Percentiles rank a stretch among this genome's conserved stretches.
These are phyloP conservation scores for Basipetospora chlamydospora DNA, from an alignment of 2,329 filamentous ascomycete species.

Conservation along the genomic window DNA sequence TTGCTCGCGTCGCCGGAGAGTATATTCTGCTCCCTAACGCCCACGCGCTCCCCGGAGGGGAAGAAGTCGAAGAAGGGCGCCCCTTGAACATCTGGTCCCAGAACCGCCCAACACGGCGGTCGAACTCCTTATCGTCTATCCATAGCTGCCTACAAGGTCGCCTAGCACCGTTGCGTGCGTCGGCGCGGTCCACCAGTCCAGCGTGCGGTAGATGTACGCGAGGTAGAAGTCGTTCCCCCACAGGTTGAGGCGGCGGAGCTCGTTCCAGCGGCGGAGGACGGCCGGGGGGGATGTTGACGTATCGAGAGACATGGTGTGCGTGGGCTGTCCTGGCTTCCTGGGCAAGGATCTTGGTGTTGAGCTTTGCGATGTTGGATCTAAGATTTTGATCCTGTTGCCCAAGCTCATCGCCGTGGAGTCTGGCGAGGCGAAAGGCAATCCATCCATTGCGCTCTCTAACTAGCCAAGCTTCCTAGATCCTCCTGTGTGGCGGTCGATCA, in stretches of 20 bases:
- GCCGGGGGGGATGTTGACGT: no score
- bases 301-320: no score
- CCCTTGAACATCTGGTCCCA: slow-evolving; percentile 70
- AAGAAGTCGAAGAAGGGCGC: slow-evolving; percentile 73
- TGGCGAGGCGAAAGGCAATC: no score
- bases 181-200: slow-evolving; percentile 72
- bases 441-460: no score
- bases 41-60: slow-evolving; percentile 44
- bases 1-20: slow-evolving; percentile 58
- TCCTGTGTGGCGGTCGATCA: no score
- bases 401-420: no score
- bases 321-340: no score
- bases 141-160: slow-evolving; percentile 91
- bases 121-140: slow-evolving; percentile 78
- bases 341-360: no score
- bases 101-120: slow-evolving; percentile 54
- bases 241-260: slow-evolving; percentile 71
- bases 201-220: slow-evolving; percentile 74
- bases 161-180: slow-evolving; percentile 83
- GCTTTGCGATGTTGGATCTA: no score
- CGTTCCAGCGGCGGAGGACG: no score
- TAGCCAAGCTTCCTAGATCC: no score
- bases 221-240: slow-evolving; percentile 92
- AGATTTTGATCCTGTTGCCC: no score
- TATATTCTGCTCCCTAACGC: slow-evolving; percentile 83